A percentile compares a stretch with the other conserved stretches of the same genome.
Conservation (phyloP, 148 eudicot species). For the Cornus controversa region DNA sequence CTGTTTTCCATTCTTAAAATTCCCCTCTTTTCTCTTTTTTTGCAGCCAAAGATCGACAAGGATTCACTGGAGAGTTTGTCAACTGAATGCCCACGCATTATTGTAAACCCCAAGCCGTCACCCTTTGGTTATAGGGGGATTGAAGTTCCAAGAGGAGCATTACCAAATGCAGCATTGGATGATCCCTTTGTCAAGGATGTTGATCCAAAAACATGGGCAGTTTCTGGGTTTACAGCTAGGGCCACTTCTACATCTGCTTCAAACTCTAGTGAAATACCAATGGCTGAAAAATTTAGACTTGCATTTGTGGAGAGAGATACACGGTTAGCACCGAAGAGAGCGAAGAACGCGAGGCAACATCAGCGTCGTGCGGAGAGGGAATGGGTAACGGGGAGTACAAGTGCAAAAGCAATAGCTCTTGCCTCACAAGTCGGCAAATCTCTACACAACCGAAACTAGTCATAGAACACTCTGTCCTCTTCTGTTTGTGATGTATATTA, state of each 20-base stretch:
- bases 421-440: conserved; percentile 71
- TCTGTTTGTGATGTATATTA: not conserved
- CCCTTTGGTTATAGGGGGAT: conserved; percentile 53
- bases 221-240: conserved; percentile 26
- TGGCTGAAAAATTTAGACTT: conserved; percentile 84
- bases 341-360: conserved; percentile 88
- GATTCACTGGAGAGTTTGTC: conserved; percentile 55
- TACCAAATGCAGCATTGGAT: conserved; percentile 50
- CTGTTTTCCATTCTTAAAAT: not conserved
- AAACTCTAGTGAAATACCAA: conserved; percentile 36
- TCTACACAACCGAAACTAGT: conserved; percentile 30
- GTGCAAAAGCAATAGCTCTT: conserved; percentile 66
- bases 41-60: conserved; percentile 78
- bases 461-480: not conserved
- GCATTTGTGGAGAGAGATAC: conserved; percentile 85
- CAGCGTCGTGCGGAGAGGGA: conserved; percentile 82
- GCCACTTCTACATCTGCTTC: conserved; percentile 17
- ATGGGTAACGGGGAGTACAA: conserved; percentile 55
- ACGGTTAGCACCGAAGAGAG: conserved; percentile 87
- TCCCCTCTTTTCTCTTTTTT: not conserved
- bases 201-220: conserved; percentile 76
- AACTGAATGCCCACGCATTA: conserved; percentile 80
- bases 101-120: conserved; percentile 71
- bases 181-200: conserved; percentile 59
- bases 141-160: conserved; percentile 63